A percentile compares a stretch with the other conserved stretches of the same genome.
Conservation (phyloP, 2,329 filamentous ascomycete genomes). For the Aspergillus fumigatus region DNA sequence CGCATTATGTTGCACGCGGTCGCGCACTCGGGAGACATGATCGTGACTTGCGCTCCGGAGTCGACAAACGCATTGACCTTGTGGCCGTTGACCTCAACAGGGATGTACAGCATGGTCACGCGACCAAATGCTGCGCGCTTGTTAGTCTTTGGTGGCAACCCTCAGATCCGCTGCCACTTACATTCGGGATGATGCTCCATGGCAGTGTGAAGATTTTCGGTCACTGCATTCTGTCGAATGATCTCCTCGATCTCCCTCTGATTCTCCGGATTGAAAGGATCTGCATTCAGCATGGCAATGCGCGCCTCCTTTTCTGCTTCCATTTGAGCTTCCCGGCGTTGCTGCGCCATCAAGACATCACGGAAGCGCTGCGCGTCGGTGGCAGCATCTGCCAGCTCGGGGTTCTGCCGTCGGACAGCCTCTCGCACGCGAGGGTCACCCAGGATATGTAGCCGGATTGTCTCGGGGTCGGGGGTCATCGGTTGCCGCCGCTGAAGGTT, state of each 20-base stretch:
- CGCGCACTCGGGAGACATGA: slow-evolving; percentile 94
- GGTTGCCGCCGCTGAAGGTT: slow-evolving; percentile 26
- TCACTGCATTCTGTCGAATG: slow-evolving; percentile 88
- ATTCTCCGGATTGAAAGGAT: slow-evolving; percentile 89
- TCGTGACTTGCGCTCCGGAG: slow-evolving; percentile 94
- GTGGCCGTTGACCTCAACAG: slow-evolving; percentile 89
- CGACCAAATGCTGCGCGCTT: slow-evolving; percentile 71
- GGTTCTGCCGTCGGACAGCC: slow-evolving; percentile 66
- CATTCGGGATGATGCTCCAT: slow-evolving; percentile 98
- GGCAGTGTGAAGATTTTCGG: slow-evolving; percentile 92
- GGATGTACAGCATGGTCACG: slow-evolving; percentile 94
- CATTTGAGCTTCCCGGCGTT: slow-evolving; percentile 65
- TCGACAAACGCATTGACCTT: slow-evolving; percentile 95
- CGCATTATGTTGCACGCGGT: slow-evolving; percentile 94
- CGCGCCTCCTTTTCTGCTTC: slow-evolving; percentile 75
- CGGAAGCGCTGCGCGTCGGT: slow-evolving; percentile 74
- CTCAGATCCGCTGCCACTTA: slow-evolving; percentile 40
- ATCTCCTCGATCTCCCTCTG: slow-evolving; percentile 94
- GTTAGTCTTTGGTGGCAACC: slow-evolving; percentile 2
- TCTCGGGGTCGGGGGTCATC: slow-evolving; percentile 62
- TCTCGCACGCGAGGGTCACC: slow-evolving; percentile 69
- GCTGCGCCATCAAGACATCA: slow-evolving; percentile 63
- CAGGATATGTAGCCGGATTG: slow-evolving; percentile 75
- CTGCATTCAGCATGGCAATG: slow-evolving; percentile 81
- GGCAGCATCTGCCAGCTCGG: slow-evolving; percentile 70